Percentiles rank a stretch among this genome's conserved stretches.
Evolutionary conservation across 2,329 filamentous ascomycete species (phyloP).

Genomic region (Penicillium sp.): DNA sequence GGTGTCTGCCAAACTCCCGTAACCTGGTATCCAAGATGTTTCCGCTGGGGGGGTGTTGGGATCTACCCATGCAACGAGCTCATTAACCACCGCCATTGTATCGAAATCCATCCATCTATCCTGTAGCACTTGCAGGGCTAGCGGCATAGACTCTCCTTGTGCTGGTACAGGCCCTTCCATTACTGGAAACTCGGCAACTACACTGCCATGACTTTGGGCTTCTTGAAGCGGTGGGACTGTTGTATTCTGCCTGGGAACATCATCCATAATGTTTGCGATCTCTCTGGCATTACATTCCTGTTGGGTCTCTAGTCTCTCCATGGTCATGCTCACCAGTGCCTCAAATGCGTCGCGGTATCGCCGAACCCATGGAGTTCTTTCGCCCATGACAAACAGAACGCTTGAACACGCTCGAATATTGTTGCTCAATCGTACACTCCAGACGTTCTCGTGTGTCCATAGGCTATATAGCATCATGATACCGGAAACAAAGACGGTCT

Average conservation of each 20-base stretch:
- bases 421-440: neutral
- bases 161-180: neutral
- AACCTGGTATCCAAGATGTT: neutral
- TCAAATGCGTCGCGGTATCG: neutral
- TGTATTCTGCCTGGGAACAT: neutral
- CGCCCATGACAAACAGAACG: neutral
- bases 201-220: neutral
- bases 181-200: neutral
- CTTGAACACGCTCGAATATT: neutral
- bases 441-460: neutral
- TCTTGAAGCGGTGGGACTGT: neutral
- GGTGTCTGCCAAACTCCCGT: neutral
- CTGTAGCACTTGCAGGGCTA: neutral
- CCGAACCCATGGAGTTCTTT: neutral
- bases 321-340: neutral
- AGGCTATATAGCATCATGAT: slow-evolving; percentile 1
- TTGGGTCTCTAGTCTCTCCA: neutral
- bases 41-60: neutral
- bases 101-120: neutral
- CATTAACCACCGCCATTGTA: neutral
- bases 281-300: neutral
- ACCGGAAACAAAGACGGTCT: slow-evolving; percentile 2
- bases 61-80: neutral
- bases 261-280: neutral
- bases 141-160: neutral